Conservation (phyloP, 805 yeast species). For the Geotrichum ghanense region DNA sequence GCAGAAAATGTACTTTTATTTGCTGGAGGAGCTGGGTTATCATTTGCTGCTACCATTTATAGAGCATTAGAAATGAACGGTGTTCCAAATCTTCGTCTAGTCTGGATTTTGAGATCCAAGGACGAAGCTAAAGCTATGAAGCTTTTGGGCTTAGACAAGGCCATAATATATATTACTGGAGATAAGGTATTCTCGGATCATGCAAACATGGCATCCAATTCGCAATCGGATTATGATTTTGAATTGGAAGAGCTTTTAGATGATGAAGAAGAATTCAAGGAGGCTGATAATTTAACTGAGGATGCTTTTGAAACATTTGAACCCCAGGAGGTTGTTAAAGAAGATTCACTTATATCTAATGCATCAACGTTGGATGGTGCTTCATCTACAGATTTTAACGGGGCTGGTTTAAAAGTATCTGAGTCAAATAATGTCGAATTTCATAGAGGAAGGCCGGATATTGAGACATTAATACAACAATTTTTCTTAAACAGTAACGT, state of each 20-base stretch:
- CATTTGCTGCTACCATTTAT: conserved; percentile 75
- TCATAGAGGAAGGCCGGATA: conserved; percentile 13
- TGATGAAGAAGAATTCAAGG: neutral
- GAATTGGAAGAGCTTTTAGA: conserved; percentile 3
- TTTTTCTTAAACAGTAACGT: conserved; percentile 21
- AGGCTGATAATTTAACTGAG: neutral
- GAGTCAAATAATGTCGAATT: neutral
- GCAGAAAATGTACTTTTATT: conserved; percentile 38
- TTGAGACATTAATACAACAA: conserved; percentile 5
- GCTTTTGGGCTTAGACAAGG: conserved; percentile 44
- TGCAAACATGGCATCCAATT: neutral
- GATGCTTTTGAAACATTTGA: neutral
- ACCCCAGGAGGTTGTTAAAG: neutral
- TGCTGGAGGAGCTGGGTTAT: conserved; percentile 70
- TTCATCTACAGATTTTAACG: too few relatives aligned
- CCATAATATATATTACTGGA: conserved; percentile 40
- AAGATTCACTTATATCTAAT: neutral
- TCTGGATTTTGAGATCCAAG: conserved; percentile 81
- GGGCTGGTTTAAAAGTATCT: too few relatives aligned
- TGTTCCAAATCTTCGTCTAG: conserved; percentile 48
- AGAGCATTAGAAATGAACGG: conserved; percentile 70
- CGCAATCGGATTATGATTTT: conserved; percentile 7
- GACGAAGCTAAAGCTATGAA: conserved; percentile 67
- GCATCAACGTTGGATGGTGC: neutral
- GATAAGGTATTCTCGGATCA: conserved; percentile 2